Base-by-base conservation (phyloP, 2,329 filamentous ascomycete species). In the Xylariaceae sp. region DNA sequence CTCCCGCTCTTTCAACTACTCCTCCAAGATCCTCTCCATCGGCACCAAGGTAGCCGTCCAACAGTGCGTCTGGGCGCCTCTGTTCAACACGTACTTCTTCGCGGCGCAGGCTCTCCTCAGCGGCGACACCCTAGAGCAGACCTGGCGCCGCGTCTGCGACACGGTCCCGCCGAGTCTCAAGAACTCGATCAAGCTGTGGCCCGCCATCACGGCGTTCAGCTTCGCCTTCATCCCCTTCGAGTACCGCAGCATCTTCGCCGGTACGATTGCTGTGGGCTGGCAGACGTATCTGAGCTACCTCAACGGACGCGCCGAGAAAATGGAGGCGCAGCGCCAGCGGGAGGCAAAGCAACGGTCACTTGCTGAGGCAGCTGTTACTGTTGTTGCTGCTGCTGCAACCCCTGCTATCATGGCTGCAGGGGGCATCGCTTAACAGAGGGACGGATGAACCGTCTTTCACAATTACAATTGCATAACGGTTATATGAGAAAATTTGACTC, bases 111-210 rank as follows among this genome's bases (percentile, higher is more conserved):
- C 86, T 1, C 70, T 90, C 4, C 72, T 94, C 2, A 77, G 82
- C 0, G 90, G 89, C 29, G 83, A 85, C 22, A 76, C 74, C 0
- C 61, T 82, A 2, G 62, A 69, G 6, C 84, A 88, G 44, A 79
- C 85, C 1, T 77, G 79, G 64, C 80, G 87, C 57, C 82, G 88
- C 42, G 75, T 96, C 48, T 77, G 77, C 55, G 74, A 82, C 47
- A 91, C 90, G 0, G 85, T 95, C 0, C 89, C 90, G 0, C 74
- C 77, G 20, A 90, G 84, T 60, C 80, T 88, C 61, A 64, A 81
- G 61, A 95, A 93, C 64, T 87, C 84, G 49, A 82, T 83, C 64
- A 95, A 94, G 69, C 67, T 96, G 20, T 96, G 91, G 91, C 92
- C 91, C 0, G 81, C 82, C 0, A 85, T 95, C 14, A 94, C 86